Evolutionary conservation across 345 rosid genomes (phyloP), one percentile per base, ranked within the genome.

Genomic region (Conringia planisiliqua): DNA sequence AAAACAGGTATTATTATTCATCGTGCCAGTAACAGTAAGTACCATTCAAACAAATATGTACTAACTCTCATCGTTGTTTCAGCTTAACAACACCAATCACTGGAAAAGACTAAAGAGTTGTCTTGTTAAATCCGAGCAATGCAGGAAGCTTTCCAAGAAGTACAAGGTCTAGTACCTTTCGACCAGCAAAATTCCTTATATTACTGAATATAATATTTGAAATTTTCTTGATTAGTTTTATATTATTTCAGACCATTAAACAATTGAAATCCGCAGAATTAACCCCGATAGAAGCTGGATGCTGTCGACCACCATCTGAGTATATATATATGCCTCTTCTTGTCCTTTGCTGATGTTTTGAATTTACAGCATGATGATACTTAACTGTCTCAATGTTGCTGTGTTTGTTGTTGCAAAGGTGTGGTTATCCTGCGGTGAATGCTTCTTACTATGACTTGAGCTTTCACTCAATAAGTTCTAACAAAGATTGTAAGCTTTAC

Each of bases 221-320:
- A 39, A 10, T 55, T 72, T 66, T 62, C 17, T 47, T 61, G 50
- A 54, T 44, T 18, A n/a, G 14, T 16, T 12, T 14, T 1, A 32
- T 22, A 14, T n/a, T 58, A 26, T 73, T 75, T 47, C 87, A 94
- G 98, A 86, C 87, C 4, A 85, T 82, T 11, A 88, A 82, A 78
- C 86, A 85, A 72, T 87, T 80, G 57, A 91, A 91, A 71, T 84
- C 83, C 7, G 97, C 93, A 47, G 85, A 87, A 47, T 73, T 94
- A 75, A 87, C 84, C 5, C 91, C 98, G 0, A 86, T 94, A 63
- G 98, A 94, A 86, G 94, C 90, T 54, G 96, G 98, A 74, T 91
- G 98, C 82, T 91, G 97, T 79, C 79, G 86, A 66, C 97, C 98
- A 10, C 98, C 98, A 72, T 91, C 93, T 16, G 93, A 88, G 96